Evolutionary conservation across 345 rosid species (phyloP), one percentile per base, ranked within the genome.

Genomic region (Gossypium anomalum): DNA sequence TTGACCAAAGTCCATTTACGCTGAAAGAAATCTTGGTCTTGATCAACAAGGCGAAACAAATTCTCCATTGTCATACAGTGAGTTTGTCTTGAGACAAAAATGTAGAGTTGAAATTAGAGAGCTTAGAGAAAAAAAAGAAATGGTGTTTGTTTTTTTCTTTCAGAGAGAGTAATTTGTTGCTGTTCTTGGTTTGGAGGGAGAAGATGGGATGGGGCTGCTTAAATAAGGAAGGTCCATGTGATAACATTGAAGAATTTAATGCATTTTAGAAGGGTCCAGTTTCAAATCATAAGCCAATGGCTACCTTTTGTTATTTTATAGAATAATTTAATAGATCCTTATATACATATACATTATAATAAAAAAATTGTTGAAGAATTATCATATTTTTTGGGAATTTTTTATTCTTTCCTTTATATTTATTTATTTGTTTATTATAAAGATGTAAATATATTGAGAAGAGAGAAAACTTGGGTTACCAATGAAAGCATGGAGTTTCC

Each of bases 1-100:
- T 81, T 89, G n/a, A 92, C 97, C 93, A 82, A 84, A 67, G 85
- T 86, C 81, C 92, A 85, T 67, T 91, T 83, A 47, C 77, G 83
- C 29, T 77, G 59, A 7, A 72, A 67, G 83, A 71, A 75, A 53
- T 87, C 86, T 48, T 72, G 75, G 22, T 87, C 87, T 0, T 80
- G 85, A 82, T 80, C 89, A 57, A 15, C 80, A 10, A 76, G 76
- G 12, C 82, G 84, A 62, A 88, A 83, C 67, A 82, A 72, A 65
- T 47, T 82, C 70, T 87, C 89, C 90, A 86, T 86, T 66, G 47
- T 70, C 23, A 59, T 22, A 11, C 9, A n/a, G 25, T 56, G 20
- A 56, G 25, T 9, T 56, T 19, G 23, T 56, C 23, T 56, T 9
- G 44, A 66, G 52, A 66, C 29, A 44, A 66, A 19, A 65, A 5